phyloP scores from a whole-genome alignment of 225 moss, liverwort and hornwort species.

The Takakia lepidozioides region DNA sequence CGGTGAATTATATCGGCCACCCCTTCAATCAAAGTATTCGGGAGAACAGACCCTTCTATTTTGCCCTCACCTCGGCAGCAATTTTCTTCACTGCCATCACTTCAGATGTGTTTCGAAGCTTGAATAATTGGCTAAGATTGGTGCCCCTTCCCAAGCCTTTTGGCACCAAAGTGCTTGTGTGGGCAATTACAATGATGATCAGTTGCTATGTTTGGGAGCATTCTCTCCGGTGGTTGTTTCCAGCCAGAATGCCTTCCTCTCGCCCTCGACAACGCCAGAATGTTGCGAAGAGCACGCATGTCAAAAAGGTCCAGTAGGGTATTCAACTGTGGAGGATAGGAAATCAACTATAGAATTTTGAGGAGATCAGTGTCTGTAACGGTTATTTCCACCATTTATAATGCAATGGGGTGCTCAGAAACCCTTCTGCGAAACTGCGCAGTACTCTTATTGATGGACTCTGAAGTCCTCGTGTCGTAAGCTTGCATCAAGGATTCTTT shows the following conservation, averaged over 20 bases:
- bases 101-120: conserved; percentile 79
- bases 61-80: conserved; percentile 74
- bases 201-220: conserved; percentile 93
- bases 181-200: conserved; percentile 70
- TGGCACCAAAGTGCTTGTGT: conserved; percentile 74
- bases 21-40: conserved; percentile 97
- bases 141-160: conserved; percentile 90
- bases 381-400: no score
- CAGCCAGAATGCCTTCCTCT: conserved; percentile 55
- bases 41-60: conserved; percentile 86
- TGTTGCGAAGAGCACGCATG: conserved; percentile 28
- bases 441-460: no score
- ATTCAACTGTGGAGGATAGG: no score
- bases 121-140: conserved; percentile 86
- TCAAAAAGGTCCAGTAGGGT: conserved; percentile 54
- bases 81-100: conserved; percentile 92
- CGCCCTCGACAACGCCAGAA: conserved; percentile 37
- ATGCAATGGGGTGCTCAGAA: no score
- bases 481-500: no score
- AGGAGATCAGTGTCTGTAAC: no score
- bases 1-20: conserved; percentile 96
- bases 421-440: no score
- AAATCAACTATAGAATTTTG: no score
- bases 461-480: no score
- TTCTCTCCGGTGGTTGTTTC: conserved; percentile 75